Percentiles rank a stretch among this genome's conserved stretches.
Evolutionary conservation across 495 filamentous ascomycete species (phyloP).

Genomic region (Hypoxylon lienhwacheense): DNA sequence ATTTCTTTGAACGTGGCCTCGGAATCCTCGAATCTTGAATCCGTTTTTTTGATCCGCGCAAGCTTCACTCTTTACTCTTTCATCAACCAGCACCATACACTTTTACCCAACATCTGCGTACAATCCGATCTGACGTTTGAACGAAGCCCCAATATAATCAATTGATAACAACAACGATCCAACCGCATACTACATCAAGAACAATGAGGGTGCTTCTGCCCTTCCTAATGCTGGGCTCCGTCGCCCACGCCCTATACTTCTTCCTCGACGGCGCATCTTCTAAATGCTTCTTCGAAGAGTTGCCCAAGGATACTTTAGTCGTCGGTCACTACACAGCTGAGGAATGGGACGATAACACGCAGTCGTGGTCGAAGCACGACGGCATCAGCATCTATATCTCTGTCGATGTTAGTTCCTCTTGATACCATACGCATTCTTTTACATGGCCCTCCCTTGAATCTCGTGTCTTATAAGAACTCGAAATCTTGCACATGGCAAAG

Average conservation of each 20-base stretch:
- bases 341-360: constrained; percentile 68
- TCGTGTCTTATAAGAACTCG: background rate
- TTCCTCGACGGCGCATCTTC: constrained; percentile 81
- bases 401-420: constrained; percentile 64
- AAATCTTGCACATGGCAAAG: too few species aligned
- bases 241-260: constrained; percentile 86
- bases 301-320: constrained; percentile 94
- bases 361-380: constrained; percentile 67
- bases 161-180: background rate
- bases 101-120: too few species aligned
- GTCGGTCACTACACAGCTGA: constrained; percentile 88
- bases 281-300: constrained; percentile 97
- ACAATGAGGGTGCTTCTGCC: constrained; percentile 55
- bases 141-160: background rate
- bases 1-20: constrained; percentile 54
- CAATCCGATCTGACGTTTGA: constrained; percentile 6
- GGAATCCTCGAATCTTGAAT: constrained; percentile 30
- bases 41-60: constrained; percentile 16
- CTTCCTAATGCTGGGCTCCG: constrained; percentile 51
- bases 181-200: background rate
- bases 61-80: constrained; percentile 25
- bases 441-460: constrained; percentile 1
- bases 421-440: constrained; percentile 2
- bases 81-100: too few species aligned
- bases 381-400: constrained; percentile 82